Percentiles rank a stretch among this genome's conserved stretches.
Conservation (phyloP, 2,329 filamentous ascomycete species). For the Truncatella angustata region DNA sequence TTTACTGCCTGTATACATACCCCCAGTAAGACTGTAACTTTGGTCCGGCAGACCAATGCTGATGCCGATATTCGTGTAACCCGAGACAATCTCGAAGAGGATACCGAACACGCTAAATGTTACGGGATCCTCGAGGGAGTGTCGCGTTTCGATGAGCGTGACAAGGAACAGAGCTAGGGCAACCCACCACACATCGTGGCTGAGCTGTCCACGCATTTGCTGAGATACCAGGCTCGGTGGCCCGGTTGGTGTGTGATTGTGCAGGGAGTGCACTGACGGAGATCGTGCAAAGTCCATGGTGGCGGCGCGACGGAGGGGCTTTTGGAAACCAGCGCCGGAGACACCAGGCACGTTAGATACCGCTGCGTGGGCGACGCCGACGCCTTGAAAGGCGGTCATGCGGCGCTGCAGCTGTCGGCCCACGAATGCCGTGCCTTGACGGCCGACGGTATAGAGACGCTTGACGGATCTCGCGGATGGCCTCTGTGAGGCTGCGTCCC, state of each 20-base stretch:
- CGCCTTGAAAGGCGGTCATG: constrained; percentile 21
- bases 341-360: neutral
- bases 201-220: constrained; percentile 59
- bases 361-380: constrained; percentile 14
- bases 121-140: constrained; percentile 51
- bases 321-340: constrained; percentile 10
- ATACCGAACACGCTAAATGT: constrained; percentile 58
- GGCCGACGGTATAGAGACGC: constrained; percentile 2
- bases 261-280: constrained; percentile 3
- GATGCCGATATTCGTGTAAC: constrained; percentile 60
- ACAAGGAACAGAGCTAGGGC: constrained; percentile 60
- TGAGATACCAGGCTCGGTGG: constrained; percentile 44
- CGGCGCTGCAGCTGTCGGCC: constrained; percentile 16
- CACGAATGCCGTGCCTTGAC: constrained; percentile 9
- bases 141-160: constrained; percentile 54
- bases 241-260: neutral
- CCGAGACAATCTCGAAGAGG: constrained; percentile 54
- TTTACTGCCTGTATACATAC: constrained; percentile 47
- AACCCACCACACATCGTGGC: constrained; percentile 66
- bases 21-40: constrained; percentile 54
- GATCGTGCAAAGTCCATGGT: constrained; percentile 11
- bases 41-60: constrained; percentile 50
- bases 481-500: constrained; percentile 6
- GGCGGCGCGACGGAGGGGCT: constrained; percentile 14
- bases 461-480: constrained; percentile 1